phyloP scores from a whole-genome alignment of 805 yeast species.

The Jamesozyma spencerorum region DNA sequence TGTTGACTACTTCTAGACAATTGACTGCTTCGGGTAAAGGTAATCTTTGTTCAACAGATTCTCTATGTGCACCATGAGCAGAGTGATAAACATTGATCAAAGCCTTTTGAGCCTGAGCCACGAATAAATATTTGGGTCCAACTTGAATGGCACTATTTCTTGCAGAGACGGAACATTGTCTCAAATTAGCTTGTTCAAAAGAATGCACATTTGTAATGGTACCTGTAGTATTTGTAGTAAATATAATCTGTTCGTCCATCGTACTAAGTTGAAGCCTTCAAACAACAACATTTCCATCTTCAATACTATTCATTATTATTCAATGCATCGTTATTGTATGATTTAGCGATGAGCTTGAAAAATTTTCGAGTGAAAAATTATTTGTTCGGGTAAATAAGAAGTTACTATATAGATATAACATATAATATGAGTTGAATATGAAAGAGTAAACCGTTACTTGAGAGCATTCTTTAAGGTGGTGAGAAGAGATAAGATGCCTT shows the following conservation, averaged over 20 bases:
- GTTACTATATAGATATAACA: neutral
- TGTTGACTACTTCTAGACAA: conserved; percentile 32
- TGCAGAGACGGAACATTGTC: conserved; percentile 37
- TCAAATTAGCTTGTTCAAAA: conserved; percentile 23
- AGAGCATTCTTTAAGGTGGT: too few relatives aligned
- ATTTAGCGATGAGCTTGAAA: conserved; percentile 19
- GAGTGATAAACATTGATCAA: conserved; percentile 61
- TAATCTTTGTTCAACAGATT: conserved; percentile 63
- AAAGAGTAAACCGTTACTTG: too few relatives aligned
- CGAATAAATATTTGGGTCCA: conserved; percentile 50
- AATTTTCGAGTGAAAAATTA: conserved; percentile 7
- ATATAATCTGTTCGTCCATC: conserved; percentile 24
- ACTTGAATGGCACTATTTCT: conserved; percentile 43
- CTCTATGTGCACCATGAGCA: conserved; percentile 27
- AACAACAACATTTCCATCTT: too few relatives aligned
- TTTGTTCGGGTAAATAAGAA: neutral
- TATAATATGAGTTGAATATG: too few relatives aligned
- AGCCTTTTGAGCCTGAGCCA: conserved; percentile 64
- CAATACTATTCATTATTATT: neutral
- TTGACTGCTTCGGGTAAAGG: conserved; percentile 75
- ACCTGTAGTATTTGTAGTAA: conserved; percentile 25
- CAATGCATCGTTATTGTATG: conserved; percentile 5
- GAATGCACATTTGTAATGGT: conserved; percentile 24
- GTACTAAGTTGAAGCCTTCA: too few relatives aligned
- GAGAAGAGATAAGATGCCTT: conserved; percentile 62